Evolutionary conservation across 1,284 basidiomycete genomes (phyloP).

Genomic region (Ustilago curta): DNA sequence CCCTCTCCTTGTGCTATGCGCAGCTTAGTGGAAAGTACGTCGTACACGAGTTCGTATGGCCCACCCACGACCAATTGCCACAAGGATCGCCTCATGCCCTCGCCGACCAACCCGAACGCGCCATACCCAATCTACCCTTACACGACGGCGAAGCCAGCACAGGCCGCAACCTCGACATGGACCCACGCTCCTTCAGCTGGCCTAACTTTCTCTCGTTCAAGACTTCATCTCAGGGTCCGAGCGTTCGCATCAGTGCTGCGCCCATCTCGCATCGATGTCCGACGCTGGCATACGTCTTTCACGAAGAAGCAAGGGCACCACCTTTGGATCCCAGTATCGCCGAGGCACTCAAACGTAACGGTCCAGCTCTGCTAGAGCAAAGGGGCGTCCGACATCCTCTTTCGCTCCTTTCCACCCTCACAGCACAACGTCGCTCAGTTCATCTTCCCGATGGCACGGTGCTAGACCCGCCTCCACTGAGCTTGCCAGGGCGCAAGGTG

Average conservation of each 20-base stretch:
- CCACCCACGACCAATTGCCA: constrained; percentile 13
- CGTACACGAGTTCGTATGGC: constrained; percentile 67
- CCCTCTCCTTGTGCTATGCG: constrained; percentile 63
- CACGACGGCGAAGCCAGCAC: constrained; percentile 57
- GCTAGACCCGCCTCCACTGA: constrained; percentile 57
- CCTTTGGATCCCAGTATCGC: constrained; percentile 43
- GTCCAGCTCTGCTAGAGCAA: constrained; percentile 44
- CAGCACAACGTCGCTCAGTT: constrained; percentile 46
- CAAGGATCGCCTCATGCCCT: constrained; percentile 20
- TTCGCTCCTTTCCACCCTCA: constrained; percentile 51
- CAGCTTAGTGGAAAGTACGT: constrained; percentile 59
- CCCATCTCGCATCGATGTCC: constrained; percentile 66
- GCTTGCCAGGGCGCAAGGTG: constrained; percentile 61
- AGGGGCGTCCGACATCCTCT: constrained; percentile 63
- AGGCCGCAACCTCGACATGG: constrained; percentile 58
- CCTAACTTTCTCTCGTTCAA: constrained; percentile 50
- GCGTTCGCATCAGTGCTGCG: constrained; percentile 60
- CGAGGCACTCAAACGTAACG: constrained; percentile 58
- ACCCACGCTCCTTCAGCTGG: constrained; percentile 56
- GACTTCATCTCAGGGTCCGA: constrained; percentile 23
- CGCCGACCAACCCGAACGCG: constrained; percentile 25
- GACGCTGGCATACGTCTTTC: constrained; percentile 63
- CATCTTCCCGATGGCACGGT: constrained; percentile 61
- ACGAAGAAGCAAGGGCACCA: constrained; percentile 51
- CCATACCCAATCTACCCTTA: constrained; percentile 56